These are phyloP conservation scores for Fusarium sp. DNA, from an alignment of 2,329 filamentous ascomycete species.

Conservation along the genomic window DNA sequence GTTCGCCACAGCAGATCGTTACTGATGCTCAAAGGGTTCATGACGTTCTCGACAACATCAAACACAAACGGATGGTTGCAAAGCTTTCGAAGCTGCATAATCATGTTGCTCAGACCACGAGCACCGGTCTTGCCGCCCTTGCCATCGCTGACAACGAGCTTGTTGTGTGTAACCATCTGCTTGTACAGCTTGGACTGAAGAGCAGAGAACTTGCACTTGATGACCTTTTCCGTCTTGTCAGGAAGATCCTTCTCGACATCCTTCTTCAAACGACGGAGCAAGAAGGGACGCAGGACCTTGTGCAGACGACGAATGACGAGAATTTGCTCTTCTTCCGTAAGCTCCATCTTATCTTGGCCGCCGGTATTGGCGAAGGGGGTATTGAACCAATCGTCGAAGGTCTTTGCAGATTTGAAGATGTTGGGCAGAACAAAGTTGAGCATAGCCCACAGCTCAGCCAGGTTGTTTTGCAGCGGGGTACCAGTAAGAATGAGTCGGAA, in stretches of 20 bases:
- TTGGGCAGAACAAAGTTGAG: conserved; percentile 98
- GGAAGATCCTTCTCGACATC: conserved; percentile 99
- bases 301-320: conserved; percentile 98
- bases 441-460: conserved; percentile 96
- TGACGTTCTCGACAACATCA: conserved; percentile 96
- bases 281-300: conserved; percentile 96
- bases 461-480: conserved; percentile 96
- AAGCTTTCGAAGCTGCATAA: conserved; percentile 98
- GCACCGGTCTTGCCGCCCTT: conserved; percentile 95
- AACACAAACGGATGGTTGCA: conserved; percentile 99
- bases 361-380: conserved; percentile 99
- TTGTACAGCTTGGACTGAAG: conserved; percentile 95
- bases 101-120: conserved; percentile 98
- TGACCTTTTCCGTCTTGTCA: conserved; percentile 98
- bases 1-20: conserved; percentile 97
- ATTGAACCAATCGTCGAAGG: conserved; percentile 99
- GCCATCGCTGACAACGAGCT: conserved; percentile 91
- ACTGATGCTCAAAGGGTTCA: conserved; percentile 89
- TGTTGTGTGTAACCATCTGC: conserved; percentile 96
- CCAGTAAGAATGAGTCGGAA: conserved; percentile 97
- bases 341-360: conserved; percentile 97
- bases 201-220: conserved; percentile 98
- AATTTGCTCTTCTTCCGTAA: conserved; percentile 99
- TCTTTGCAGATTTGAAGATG: conserved; percentile 99
- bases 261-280: conserved; percentile 98